Conservation (phyloP, 305 asterid species). For the Coffea humblotiana region DNA sequence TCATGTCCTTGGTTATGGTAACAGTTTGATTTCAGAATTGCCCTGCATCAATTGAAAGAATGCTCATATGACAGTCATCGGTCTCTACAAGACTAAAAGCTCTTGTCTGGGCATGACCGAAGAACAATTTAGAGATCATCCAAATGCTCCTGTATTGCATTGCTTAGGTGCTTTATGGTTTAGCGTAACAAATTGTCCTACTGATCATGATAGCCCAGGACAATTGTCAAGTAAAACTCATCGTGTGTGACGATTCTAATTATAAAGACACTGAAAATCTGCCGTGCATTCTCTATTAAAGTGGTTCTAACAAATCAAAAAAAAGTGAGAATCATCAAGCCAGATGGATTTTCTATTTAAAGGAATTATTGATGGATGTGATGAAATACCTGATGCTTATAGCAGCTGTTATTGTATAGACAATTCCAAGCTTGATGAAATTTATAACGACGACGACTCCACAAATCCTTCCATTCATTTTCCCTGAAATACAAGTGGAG, state of each 20-base stretch:
- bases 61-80: not conserved
- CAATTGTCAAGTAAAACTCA: not conserved
- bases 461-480: slow-evolving; percentile 52
- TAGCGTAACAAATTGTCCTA: not conserved
- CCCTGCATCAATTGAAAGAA: slow-evolving; percentile 43
- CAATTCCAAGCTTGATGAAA: slow-evolving; percentile 56
- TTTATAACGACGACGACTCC: slow-evolving; percentile 49
- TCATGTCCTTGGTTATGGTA: slow-evolving; percentile 61
- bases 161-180: not conserved
- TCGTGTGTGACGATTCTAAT: not conserved
- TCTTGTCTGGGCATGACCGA: not conserved
- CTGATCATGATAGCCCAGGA: not conserved
- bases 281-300: not conserved
- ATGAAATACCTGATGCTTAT: slow-evolving; percentile 55
- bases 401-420: slow-evolving; percentile 66
- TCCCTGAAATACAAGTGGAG: slow-evolving; percentile 43
- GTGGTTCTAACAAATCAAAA: not conserved
- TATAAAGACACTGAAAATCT: not conserved
- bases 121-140: not conserved
- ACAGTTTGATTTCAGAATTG: slow-evolving; percentile 71
- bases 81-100: not conserved
- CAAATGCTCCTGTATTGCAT: not conserved
- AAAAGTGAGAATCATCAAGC: not conserved
- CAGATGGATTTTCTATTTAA: not conserved
- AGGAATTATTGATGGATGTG: not conserved